Conservation (phyloP, 139 green algal species). For the Spirogloea muscicola region DNA sequence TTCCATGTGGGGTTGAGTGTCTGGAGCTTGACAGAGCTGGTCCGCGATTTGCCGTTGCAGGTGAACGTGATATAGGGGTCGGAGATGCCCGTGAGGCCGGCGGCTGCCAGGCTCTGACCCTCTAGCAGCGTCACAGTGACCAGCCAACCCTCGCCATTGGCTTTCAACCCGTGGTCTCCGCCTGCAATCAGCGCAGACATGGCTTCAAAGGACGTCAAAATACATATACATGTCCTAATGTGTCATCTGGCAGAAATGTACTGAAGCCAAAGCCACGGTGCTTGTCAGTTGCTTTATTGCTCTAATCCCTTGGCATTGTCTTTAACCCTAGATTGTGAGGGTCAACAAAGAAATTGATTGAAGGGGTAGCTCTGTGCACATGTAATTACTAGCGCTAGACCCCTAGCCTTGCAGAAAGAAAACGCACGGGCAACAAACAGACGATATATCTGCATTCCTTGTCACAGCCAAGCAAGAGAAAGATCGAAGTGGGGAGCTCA, state of each 20-base stretch:
- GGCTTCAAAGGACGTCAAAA: background rate
- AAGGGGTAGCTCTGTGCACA: background rate
- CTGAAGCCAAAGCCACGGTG: no score
- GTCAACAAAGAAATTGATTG: background rate
- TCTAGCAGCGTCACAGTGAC: constrained; percentile 39
- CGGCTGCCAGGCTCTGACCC: background rate
- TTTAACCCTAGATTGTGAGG: no score
- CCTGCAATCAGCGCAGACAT: background rate
- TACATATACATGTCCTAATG: no score
- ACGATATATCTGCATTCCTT: background rate
- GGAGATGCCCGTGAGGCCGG: constrained; percentile 1
- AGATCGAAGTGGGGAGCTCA: constrained; percentile 13
- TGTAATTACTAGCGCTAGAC: background rate
- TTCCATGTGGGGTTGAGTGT: constrained; percentile 38
- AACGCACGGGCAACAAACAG: background rate
- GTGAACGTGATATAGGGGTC: constrained; percentile 44
- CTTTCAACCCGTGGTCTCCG: constrained; percentile 20
- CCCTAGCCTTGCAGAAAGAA: background rate
- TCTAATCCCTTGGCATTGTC: no score
- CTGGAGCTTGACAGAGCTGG: constrained; percentile 41
- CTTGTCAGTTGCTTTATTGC: no score
- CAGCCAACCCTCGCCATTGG: constrained; percentile 39
- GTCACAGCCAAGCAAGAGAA: background rate
- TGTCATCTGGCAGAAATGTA: no score
- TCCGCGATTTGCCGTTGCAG: constrained; percentile 32